Conservation (phyloP, 2,329 filamentous ascomycete species). For the Fusarium sp. region DNA sequence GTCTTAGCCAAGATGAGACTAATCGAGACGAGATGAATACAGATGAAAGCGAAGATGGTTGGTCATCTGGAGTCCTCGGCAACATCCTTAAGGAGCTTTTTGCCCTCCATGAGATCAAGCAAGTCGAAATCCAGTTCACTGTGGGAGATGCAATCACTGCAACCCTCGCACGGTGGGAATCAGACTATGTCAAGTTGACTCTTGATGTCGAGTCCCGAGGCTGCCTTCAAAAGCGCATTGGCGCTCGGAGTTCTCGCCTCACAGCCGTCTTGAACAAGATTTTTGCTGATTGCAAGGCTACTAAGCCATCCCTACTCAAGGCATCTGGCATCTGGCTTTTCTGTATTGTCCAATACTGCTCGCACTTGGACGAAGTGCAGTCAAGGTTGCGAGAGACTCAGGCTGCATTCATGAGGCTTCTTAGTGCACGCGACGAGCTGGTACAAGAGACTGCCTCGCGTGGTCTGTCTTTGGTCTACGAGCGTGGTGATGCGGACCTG, state of each 20-base stretch:
- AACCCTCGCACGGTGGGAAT: conserved; percentile 83
- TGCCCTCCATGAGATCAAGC: conserved; percentile 82
- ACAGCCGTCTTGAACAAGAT: conserved; percentile 75
- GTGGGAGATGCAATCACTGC: conserved; percentile 89
- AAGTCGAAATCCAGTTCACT: conserved; percentile 88
- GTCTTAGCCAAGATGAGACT: conserved; percentile 57
- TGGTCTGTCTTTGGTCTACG: conserved; percentile 91
- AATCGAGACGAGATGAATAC: background rate
- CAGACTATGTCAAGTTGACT: conserved; percentile 78
- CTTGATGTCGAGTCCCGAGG: conserved; percentile 74
- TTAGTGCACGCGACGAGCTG: conserved; percentile 89
- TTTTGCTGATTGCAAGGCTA: conserved; percentile 79
- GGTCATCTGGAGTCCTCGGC: conserved; percentile 57
- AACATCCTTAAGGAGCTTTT: conserved; percentile 76
- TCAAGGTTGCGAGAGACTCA: conserved; percentile 81
- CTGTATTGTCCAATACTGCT: conserved; percentile 89
- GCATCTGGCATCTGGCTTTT: conserved; percentile 96
- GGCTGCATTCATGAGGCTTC: conserved; percentile 84
- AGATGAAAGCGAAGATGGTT: conserved; percentile 36
- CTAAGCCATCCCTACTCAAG: conserved; percentile 89
- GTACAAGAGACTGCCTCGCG: conserved; percentile 95
- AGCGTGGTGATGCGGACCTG: conserved; percentile 83
- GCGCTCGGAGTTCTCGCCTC: conserved; percentile 57
- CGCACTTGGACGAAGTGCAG: conserved; percentile 80
- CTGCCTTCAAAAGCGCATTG: conserved; percentile 50